Percentiles rank a stretch among this genome's conserved stretches.
Conservation (phyloP, 306 rosid genomes). For the Dryas octopetala region DNA sequence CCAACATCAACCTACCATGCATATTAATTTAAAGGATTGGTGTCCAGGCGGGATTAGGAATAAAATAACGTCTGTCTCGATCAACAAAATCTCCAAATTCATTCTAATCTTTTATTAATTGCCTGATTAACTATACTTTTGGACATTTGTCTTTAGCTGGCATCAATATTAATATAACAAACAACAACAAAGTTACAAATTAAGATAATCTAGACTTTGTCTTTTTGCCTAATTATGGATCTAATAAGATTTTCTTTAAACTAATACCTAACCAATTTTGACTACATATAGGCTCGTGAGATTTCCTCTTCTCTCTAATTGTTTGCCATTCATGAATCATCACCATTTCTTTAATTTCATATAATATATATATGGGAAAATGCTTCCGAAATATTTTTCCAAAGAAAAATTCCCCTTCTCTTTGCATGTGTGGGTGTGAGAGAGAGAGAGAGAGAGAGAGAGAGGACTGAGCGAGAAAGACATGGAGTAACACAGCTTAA, state of each 20-base stretch:
- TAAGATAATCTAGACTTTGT: conserved; percentile 29
- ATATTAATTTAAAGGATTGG: conserved; percentile 1
- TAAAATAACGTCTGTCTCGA: not conserved
- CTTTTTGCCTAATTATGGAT: conserved; percentile 39
- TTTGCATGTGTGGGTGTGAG: no score
- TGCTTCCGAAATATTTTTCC: no score
- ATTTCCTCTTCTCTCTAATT: conserved; percentile 23
- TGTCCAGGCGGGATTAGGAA: conserved; percentile 13
- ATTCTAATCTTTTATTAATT: not conserved
- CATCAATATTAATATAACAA: not conserved
- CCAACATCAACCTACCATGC: not conserved
- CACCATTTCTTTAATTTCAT: no score
- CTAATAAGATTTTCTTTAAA: conserved; percentile 21
- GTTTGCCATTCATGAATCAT: conserved; percentile 8
- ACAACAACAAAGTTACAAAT: not conserved
- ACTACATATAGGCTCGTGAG: conserved; percentile 28
- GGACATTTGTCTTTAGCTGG: conserved; percentile 26
- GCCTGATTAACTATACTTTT: not conserved
- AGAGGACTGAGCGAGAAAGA: no score
- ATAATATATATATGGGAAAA: no score
- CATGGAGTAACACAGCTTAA: no score
- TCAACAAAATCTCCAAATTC: not conserved
- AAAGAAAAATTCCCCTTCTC: no score
- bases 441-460: no score
- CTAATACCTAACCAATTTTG: conserved; percentile 31